Conservation (phyloP, 768 basidiomycete genomes). For the Cystofilobasidium ferigula region DNA sequence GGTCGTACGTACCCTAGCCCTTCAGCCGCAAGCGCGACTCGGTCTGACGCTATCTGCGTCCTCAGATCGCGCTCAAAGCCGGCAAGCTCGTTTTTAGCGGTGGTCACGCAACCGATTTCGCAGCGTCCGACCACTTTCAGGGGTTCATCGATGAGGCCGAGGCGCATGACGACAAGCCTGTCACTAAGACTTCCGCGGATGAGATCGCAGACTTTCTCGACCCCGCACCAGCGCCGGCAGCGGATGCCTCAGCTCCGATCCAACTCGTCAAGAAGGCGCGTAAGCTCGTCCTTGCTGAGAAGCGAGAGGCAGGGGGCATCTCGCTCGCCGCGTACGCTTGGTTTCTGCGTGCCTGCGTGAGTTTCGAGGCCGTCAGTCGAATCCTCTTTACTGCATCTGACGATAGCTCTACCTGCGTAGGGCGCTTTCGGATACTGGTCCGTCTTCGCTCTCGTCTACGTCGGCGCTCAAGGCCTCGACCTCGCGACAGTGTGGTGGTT, state of each 20-base stretch:
- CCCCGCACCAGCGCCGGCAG: too few species aligned
- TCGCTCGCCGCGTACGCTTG: neutral
- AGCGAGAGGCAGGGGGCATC: slow-evolving; percentile 3
- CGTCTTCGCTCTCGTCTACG: slow-evolving; percentile 28
- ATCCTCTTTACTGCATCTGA: neutral
- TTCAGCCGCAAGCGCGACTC: neutral
- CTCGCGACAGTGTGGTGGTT: slow-evolving; percentile 28
- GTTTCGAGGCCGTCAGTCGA: neutral
- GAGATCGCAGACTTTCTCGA: slow-evolving; percentile 45
- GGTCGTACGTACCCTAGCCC: slow-evolving; percentile 27
- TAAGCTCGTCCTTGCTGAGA: slow-evolving; percentile 50
- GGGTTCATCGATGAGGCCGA: neutral
- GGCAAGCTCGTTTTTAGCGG: slow-evolving; percentile 9
- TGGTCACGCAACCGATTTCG: neutral
- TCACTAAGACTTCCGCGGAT: slow-evolving; percentile 45
- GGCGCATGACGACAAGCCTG: neutral
- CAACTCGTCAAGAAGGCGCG: slow-evolving; percentile 70
- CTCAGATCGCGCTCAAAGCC: slow-evolving; percentile 12
- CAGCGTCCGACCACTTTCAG: neutral
- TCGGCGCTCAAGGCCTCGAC: slow-evolving; percentile 25
- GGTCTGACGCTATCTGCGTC: neutral
- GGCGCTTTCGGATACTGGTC: slow-evolving; percentile 34
- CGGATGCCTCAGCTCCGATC: slow-evolving; percentile 35
- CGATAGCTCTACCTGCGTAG: neutral
- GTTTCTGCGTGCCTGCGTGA: slow-evolving; percentile 14